Percentiles rank a stretch among this genome's conserved stretches.
phyloP scores from a whole-genome alignment of 1,284 basidiomycete genomes.

The Microbotryum silenes-acaulis region DNA sequence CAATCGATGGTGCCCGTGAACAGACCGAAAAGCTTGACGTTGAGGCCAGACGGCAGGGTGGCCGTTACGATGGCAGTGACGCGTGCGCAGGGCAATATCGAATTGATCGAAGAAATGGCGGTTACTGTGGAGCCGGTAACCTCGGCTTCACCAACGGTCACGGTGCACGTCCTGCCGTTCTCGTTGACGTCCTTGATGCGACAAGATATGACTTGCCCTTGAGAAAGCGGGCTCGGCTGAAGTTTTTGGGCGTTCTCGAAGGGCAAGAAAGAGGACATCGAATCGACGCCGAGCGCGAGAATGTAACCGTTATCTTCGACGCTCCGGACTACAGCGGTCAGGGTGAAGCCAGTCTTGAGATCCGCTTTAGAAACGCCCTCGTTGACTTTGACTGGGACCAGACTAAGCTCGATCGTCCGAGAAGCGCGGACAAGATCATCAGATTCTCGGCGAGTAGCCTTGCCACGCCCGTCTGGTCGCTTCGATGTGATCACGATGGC shows the following conservation, averaged over 20 bases:
- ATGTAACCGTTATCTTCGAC: slow-evolving; percentile 84
- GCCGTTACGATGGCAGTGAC: slow-evolving; percentile 80
- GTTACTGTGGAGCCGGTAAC: slow-evolving; percentile 41
- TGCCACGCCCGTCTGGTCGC: slow-evolving; percentile 21
- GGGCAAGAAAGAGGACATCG: slow-evolving; percentile 38
- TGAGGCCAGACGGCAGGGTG: slow-evolving; percentile 68
- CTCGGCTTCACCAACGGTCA: slow-evolving; percentile 34
- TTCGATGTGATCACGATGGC: slow-evolving; percentile 57
- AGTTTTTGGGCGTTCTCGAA: slow-evolving; percentile 30
- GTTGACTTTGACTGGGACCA: slow-evolving; percentile 81
- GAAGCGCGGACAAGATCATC: slow-evolving; percentile 61
- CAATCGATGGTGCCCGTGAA: slow-evolving; percentile 87
- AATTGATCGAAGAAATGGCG: slow-evolving; percentile 69
- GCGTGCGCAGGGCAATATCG: slow-evolving; percentile 76
- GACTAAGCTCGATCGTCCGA: slow-evolving; percentile 75
- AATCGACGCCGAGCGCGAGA: slow-evolving; percentile 71
- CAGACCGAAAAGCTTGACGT: slow-evolving; percentile 84
- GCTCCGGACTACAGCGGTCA: slow-evolving; percentile 71
- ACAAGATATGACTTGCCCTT: slow-evolving; percentile 39
- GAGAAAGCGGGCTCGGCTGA: slow-evolving; percentile 34
- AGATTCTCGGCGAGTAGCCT: slow-evolving; percentile 38
- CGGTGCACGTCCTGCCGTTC: slow-evolving; percentile 39
- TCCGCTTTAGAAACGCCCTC: slow-evolving; percentile 70
- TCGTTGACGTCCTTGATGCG: slow-evolving; percentile 38
- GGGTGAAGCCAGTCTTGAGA: slow-evolving; percentile 61